Conservation (phyloP, 2,329 filamentous ascomycete species). For the Claviceps arundinis region DNA sequence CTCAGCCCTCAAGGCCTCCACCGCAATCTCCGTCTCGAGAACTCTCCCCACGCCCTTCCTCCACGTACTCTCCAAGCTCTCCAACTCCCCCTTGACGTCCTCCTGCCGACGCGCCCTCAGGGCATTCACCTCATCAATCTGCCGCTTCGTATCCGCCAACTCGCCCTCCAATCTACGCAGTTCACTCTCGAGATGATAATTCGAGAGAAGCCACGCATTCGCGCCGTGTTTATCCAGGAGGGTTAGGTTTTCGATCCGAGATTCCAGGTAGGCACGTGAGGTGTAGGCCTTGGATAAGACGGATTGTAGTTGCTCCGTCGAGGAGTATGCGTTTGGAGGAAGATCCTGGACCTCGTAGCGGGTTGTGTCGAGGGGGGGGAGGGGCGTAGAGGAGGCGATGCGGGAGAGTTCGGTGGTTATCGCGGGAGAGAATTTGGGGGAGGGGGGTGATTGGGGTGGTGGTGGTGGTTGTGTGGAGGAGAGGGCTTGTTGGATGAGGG, state of each 20-base stretch:
- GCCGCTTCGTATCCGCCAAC: constrained; percentile 50
- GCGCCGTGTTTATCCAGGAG: constrained; percentile 74
- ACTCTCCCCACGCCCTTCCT: constrained; percentile 62
- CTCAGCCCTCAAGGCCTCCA: constrained; percentile 55
- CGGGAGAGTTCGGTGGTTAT: constrained; percentile 24
- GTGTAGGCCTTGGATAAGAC: constrained; percentile 44
- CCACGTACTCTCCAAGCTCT: constrained; percentile 65
- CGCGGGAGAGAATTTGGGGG: neutral
- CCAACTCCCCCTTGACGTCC: constrained; percentile 58
- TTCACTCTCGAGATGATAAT: constrained; percentile 65
- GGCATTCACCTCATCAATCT: constrained; percentile 62
- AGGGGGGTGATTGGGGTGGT: neutral
- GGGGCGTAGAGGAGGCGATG: constrained; percentile 32
- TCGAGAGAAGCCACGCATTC: constrained; percentile 83
- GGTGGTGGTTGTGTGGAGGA: neutral
- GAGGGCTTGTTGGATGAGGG: constrained; percentile 54
- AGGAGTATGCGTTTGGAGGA: constrained; percentile 8
- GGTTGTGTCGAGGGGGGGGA: constrained; percentile 51
- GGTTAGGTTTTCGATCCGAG: constrained; percentile 43
- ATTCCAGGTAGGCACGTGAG: constrained; percentile 35
- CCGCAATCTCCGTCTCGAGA: constrained; percentile 76
- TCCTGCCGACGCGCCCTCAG: constrained; percentile 58
- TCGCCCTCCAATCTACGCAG: constrained; percentile 55
- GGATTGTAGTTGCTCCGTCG: constrained; percentile 37
- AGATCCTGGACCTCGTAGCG: constrained; percentile 69